phyloP scores from a whole-genome alignment of 768 basidiomycete genomes.

The Kwoniella dendrophila region DNA sequence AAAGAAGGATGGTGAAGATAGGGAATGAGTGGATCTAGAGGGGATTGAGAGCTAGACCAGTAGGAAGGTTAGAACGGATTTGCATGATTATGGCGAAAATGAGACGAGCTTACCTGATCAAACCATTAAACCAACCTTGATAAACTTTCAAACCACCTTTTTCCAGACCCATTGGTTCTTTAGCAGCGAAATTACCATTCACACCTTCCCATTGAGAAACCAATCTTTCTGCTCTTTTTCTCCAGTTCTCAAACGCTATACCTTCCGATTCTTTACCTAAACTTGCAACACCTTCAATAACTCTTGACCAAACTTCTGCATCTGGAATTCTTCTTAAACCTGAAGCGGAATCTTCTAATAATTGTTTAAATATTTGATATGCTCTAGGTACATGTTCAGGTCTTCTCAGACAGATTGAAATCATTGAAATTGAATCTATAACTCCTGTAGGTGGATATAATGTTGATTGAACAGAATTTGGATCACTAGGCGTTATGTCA shows the following conservation, averaged over 20 bases:
- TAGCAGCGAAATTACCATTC: slow-evolving; percentile 8
- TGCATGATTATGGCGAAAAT: no score
- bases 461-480: slow-evolving; percentile 21
- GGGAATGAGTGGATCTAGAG: slow-evolving; percentile 33
- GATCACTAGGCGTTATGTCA: slow-evolving; percentile 23
- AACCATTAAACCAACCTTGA: slow-evolving; percentile 48
- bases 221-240: slow-evolving; percentile 66
- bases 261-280: slow-evolving; percentile 53
- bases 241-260: slow-evolving; percentile 62
- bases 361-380: slow-evolving; percentile 50
- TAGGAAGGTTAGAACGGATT: background rate
- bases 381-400: slow-evolving; percentile 49
- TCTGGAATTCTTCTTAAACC: slow-evolving; percentile 37
- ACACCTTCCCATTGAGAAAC: slow-evolving; percentile 42
- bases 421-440: slow-evolving; percentile 50
- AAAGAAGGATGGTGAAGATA: slow-evolving; percentile 32
- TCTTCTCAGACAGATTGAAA: slow-evolving; percentile 50
- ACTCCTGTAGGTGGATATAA: slow-evolving; percentile 50
- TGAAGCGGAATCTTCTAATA: slow-evolving; percentile 35
- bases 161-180: slow-evolving; percentile 27
- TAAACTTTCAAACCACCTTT: slow-evolving; percentile 50
- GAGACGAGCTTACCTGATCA: slow-evolving; percentile 35
- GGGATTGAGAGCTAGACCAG: slow-evolving; percentile 30
- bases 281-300: slow-evolving; percentile 42
- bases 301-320: slow-evolving; percentile 45